Percentiles rank a stretch among this genome's conserved stretches.
These are phyloP conservation scores for Ceratobasidium sp. DNA, from an alignment of 1,284 basidiomycete species.

Conservation along the genomic window DNA sequence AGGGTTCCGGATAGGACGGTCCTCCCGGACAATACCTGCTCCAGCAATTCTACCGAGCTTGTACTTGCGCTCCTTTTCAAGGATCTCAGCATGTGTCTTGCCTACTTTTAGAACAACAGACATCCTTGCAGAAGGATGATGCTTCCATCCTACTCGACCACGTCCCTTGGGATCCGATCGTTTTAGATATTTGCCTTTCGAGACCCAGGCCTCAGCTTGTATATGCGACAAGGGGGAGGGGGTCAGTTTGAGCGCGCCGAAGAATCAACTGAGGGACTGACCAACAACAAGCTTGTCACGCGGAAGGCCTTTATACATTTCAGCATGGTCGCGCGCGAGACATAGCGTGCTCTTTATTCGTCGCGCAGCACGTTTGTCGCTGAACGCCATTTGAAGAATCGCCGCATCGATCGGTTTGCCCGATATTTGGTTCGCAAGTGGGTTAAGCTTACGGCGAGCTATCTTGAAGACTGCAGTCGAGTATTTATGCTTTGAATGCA, in stretches of 20 bases:
- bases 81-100: slow-evolving; percentile 77
- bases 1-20: slow-evolving; percentile 80
- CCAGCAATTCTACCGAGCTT: slow-evolving; percentile 81
- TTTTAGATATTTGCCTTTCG: slow-evolving; percentile 78
- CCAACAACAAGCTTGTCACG: slow-evolving; percentile 83
- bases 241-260: neutral
- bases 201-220: slow-evolving; percentile 91
- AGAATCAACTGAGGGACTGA: slow-evolving; percentile 58
- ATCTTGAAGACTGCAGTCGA: slow-evolving; percentile 93
- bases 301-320: slow-evolving; percentile 79
- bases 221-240: neutral
- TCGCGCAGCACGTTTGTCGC: slow-evolving; percentile 86
- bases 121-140: slow-evolving; percentile 81
- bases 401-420: slow-evolving; percentile 92
- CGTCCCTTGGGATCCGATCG: slow-evolving; percentile 89
- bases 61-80: slow-evolving; percentile 69
- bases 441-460: slow-evolving; percentile 90
- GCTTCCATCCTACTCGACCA: slow-evolving; percentile 80
- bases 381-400: slow-evolving; percentile 96
- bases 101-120: slow-evolving; percentile 86
- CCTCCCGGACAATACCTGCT: slow-evolving; percentile 80
- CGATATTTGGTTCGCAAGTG: slow-evolving; percentile 86
- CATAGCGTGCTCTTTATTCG: slow-evolving; percentile 90
- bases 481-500: slow-evolving; percentile 78
- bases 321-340: slow-evolving; percentile 87